Percentiles rank a stretch among this genome's conserved stretches.
phyloP scores from a whole-genome alignment of 306 rosid species.

The Cicer judaicum region DNA sequence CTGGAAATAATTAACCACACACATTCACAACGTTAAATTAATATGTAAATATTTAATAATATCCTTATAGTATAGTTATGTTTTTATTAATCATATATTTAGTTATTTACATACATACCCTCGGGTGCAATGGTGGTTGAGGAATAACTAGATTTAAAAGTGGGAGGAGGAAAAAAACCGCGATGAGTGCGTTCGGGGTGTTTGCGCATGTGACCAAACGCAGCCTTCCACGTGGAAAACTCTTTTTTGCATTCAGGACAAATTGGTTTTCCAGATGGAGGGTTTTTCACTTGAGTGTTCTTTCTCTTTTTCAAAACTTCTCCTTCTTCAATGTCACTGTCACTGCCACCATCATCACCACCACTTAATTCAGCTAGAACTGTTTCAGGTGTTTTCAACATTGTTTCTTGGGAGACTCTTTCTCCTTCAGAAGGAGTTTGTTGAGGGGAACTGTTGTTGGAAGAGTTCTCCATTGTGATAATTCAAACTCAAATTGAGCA shows the following conservation, averaged over 20 bases:
- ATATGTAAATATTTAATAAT: no score
- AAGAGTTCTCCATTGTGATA: no score
- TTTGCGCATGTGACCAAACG: constrained; percentile 53
- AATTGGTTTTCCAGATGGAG: constrained; percentile 38
- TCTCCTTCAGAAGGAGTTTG: not conserved
- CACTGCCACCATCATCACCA: not conserved
- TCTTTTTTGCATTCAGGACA: constrained; percentile 42
- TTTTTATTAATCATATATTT: not conserved
- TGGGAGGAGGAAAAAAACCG: constrained; percentile 46
- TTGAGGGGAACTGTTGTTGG: not conserved
- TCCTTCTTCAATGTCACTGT: not conserved
- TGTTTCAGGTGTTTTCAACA: not conserved
- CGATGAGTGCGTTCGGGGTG: constrained; percentile 50
- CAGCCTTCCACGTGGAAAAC: constrained; percentile 46
- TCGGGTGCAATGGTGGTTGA: not conserved
- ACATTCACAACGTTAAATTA: not conserved
- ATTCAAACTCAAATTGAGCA: no score
- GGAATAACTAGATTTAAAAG: not conserved
- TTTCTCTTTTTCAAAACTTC: constrained; percentile 38
- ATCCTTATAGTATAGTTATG: not conserved
- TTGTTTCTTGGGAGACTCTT: not conserved
- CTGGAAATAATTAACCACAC: constrained; percentile 4
- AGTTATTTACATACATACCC: not conserved
- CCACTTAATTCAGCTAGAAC: constrained; percentile 13
- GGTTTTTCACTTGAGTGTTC: not conserved